Evolutionary conservation across 306 rosid genomes (phyloP).

Genomic region (Cucumis sativus): Cucumber_9930_V3 NC_026657.2:15014501-15015000

Average conservation of each 20-base stretch:
- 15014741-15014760: constrained; percentile 78
- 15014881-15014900: neutral
- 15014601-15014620: neutral
- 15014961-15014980: too few species aligned
- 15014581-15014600: neutral
- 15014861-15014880: neutral
- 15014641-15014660: neutral
- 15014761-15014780: constrained; percentile 34
- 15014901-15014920: neutral
- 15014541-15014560: neutral
- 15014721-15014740: constrained; percentile 75
- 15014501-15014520: constrained; percentile 14
- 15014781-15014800: constrained; percentile 4
- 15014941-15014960: too few species aligned
- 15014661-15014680: neutral
- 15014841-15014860: neutral
- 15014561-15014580: neutral
- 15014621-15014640: neutral
- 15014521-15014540: neutral
- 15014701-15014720: constrained; percentile 95
- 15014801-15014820: neutral
- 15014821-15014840: neutral
- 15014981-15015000: too few species aligned
- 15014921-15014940: neutral
- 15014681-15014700: neutral